Percentiles rank a stretch among this genome's conserved stretches.
Conservation (phyloP, 208 protist species). For the Leishmania amazonensis region DNA sequence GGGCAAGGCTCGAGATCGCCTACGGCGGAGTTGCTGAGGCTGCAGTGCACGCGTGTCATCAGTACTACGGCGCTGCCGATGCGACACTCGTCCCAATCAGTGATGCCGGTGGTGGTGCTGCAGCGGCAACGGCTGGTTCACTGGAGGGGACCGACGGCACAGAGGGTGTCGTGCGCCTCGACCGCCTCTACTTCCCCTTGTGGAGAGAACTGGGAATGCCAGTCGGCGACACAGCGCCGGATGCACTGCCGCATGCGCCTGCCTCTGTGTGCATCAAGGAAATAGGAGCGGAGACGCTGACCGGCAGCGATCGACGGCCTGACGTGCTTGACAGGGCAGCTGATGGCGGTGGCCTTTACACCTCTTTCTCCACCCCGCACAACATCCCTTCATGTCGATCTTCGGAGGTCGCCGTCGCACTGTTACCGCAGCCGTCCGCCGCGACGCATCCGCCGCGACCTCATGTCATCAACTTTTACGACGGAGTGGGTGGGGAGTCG, state of each 20-base stretch:
- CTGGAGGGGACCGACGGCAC: neutral
- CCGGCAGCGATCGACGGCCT: neutral
- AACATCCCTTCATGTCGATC: neutral
- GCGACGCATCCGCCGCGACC: neutral
- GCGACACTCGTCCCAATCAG: conserved; percentile 6
- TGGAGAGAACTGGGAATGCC: conserved; percentile 26
- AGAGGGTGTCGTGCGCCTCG: conserved; percentile 3
- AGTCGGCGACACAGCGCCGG: neutral
- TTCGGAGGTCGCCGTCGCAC: neutral
- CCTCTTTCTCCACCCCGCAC: neutral
- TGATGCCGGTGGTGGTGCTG: conserved; percentile 9
- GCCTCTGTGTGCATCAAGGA: neutral
- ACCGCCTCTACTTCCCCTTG: conserved; percentile 19
- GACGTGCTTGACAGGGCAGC: neutral
- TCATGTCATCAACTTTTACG: neutral
- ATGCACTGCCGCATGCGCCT: neutral
- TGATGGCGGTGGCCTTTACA: conserved; percentile 6
- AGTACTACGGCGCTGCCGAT: neutral
- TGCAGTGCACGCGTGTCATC: conserved; percentile 34
- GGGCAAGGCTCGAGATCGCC: conserved; percentile 19
- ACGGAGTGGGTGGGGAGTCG: neutral
- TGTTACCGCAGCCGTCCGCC: neutral
- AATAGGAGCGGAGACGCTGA: neutral
- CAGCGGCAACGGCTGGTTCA: neutral
- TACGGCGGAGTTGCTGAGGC: conserved; percentile 27